phyloP scores from a whole-genome alignment of 306 rosid genomes.

The Ormosia semicastrata region DNA sequence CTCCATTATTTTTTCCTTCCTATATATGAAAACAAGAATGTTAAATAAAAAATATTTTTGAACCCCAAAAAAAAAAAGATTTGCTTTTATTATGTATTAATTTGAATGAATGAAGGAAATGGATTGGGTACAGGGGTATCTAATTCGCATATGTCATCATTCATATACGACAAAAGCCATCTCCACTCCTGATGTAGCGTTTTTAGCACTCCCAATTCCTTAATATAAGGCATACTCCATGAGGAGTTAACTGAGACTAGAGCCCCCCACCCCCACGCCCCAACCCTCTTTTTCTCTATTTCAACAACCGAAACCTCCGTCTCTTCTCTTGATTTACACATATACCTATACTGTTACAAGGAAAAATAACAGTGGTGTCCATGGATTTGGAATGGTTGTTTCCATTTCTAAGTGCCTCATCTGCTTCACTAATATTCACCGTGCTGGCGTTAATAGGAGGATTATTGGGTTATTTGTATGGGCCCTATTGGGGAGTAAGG shows the following conservation, averaged over 20 bases:
- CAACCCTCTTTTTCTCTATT: neutral
- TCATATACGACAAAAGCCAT: conserved; percentile 44
- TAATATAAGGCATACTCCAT: neutral
- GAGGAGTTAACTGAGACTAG: neutral
- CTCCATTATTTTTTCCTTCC: neutral
- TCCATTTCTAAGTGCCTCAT: conserved; percentile 1
- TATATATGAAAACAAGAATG: neutral
- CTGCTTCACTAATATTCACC: conserved; percentile 40
- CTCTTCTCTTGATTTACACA: neutral
- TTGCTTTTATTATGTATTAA: neutral
- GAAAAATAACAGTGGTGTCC: conserved; percentile 3
- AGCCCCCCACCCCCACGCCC: neutral
- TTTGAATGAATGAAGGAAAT: neutral
- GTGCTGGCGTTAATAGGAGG: conserved; percentile 48
- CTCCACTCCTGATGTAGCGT: conserved; percentile 1
- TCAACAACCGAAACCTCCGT: conserved; percentile 1
- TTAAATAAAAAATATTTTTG: neutral
- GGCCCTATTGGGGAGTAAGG: conserved; percentile 82
- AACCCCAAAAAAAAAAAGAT: no score
- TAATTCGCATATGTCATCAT: conserved; percentile 52
- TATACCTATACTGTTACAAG: neutral
- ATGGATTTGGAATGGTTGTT: conserved; percentile 37
- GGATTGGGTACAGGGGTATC: conserved; percentile 27
- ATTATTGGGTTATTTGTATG: conserved; percentile 50
- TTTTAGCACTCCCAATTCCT: conserved; percentile 10